phyloP scores from a whole-genome alignment of 208 protist genomes.

The Crithidia fasciculata region DNA sequence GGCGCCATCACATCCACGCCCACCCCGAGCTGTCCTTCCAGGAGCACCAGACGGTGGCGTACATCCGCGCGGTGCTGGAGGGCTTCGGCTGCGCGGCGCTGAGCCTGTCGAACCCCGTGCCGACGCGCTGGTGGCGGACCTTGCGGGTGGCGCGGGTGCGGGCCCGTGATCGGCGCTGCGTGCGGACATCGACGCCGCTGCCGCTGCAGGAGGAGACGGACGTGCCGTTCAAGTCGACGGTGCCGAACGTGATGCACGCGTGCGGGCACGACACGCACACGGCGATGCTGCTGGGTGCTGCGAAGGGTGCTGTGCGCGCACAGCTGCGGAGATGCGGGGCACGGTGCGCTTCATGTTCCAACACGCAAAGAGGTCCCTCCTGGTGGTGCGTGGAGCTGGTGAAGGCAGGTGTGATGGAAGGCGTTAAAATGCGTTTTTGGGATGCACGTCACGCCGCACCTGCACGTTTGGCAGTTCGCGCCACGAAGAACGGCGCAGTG shows the following conservation, averaged over 20 bases:
- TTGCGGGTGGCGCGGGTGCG: constrained; percentile 48
- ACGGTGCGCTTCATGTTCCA: constrained; percentile 77
- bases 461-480: constrained; percentile 28
- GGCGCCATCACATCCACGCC: constrained; percentile 60
- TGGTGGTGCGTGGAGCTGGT: constrained; percentile 62
- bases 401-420: constrained; percentile 48
- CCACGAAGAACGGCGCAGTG: constrained; percentile 27
- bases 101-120: constrained; percentile 41
- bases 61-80: constrained; percentile 37
- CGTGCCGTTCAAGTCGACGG: constrained; percentile 59
- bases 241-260: constrained; percentile 66
- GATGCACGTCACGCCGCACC: constrained; percentile 37
- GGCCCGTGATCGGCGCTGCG: constrained; percentile 58
- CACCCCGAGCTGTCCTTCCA: constrained; percentile 44
- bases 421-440: constrained; percentile 61
- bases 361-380: constrained; percentile 66
- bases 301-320: constrained; percentile 64
- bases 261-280: constrained; percentile 74
- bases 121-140: constrained; percentile 55
- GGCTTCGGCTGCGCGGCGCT: constrained; percentile 38
- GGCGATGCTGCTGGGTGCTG: constrained; percentile 67
- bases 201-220: constrained; percentile 67
- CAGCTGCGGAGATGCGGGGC: constrained; percentile 48
- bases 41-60: constrained; percentile 49
- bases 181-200: constrained; percentile 73